Base-by-base conservation (phyloP, 2,329 filamentous ascomycete genomes). In the Ceratocystis colombiana region DNA sequence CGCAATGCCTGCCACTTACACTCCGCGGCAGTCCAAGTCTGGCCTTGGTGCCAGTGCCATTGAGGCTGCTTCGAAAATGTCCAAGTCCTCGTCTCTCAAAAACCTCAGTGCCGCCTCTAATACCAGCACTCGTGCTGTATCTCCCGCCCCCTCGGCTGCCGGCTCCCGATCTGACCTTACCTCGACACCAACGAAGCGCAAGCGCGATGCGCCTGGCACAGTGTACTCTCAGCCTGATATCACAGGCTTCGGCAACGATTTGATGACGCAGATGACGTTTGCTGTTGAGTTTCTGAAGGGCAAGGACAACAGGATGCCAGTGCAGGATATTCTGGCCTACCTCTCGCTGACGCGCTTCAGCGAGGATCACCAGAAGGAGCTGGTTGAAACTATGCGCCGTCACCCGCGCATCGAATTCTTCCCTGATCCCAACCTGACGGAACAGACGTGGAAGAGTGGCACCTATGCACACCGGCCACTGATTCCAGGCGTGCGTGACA, bases 211-310 rank as follows among this genome's bases (percentile, higher is more conserved):
- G 50, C 75, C 74, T 4, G 79, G 79, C 61, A 78, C 81, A 12
- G 79, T 89, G 64, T 93, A 86, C 76, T 92, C 89, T 66, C 89
- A 92, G 77, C 89, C 89, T 22, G 82, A 83, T 70, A 85, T 87
- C 72, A 89, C 85, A 17, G 88, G 87, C 73, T 89, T 87, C 64
- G 90, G 91, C 70, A 82, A 82, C 68, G 88, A 93, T 75, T 85
- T 94, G 74, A 87, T 90, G 79, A 95, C 91, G 12, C 89, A 96
- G 75, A 87, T 96, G 73, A 84, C 88, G 67, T 96, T 91, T 76
- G 90, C 90, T 22, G 86, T 96, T 73, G 85, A 92, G 69, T 89
- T 90, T 74, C 84, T 96, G 68, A 87, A 87, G 77, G 84, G 84
- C 70, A 84, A 87, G 73, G 86, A 87, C 74, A 83, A 84, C 67